A percentile compares a stretch with the other conserved stretches of the same genome.
These are phyloP conservation scores for Eucalyptus pumila DNA, from an alignment of 345 rosid species.

Conservation along the genomic window DNA sequence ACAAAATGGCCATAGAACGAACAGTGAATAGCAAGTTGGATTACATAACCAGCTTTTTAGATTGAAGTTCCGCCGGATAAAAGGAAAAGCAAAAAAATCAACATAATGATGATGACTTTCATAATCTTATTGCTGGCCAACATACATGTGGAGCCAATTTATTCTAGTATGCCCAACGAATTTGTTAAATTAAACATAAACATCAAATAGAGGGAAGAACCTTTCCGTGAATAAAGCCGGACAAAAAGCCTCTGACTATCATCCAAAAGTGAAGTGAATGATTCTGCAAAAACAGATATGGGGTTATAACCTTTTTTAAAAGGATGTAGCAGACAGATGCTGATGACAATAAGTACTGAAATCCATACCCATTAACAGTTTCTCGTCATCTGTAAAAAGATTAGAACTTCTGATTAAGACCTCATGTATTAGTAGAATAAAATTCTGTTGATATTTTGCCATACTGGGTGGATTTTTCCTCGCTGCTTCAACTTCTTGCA, in stretches of 20 bases:
- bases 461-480: constrained; percentile 27
- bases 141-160: background rate
- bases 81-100: background rate
- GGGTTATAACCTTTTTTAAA: background rate
- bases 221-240: constrained; percentile 82
- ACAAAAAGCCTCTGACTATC: constrained; percentile 84
- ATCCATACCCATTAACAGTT: constrained; percentile 42
- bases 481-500: constrained; percentile 37
- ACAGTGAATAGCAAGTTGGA: background rate
- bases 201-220: constrained; percentile 10
- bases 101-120: background rate
- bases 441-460: constrained; percentile 64
- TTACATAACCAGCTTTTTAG: background rate
- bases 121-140: background rate
- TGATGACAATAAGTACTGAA: background rate
- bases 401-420: constrained; percentile 45
- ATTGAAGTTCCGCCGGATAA: background rate
- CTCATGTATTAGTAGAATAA: constrained; percentile 52
- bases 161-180: background rate
- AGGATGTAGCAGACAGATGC: background rate
- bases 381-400: constrained; percentile 63
- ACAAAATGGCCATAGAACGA: background rate
- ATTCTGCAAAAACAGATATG: constrained; percentile 37
- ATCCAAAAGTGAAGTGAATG: constrained; percentile 45
- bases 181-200: background rate